Evolutionary conservation across 1,284 basidiomycete species (phyloP).

Genomic region (Tylopilus sp.): DNA sequence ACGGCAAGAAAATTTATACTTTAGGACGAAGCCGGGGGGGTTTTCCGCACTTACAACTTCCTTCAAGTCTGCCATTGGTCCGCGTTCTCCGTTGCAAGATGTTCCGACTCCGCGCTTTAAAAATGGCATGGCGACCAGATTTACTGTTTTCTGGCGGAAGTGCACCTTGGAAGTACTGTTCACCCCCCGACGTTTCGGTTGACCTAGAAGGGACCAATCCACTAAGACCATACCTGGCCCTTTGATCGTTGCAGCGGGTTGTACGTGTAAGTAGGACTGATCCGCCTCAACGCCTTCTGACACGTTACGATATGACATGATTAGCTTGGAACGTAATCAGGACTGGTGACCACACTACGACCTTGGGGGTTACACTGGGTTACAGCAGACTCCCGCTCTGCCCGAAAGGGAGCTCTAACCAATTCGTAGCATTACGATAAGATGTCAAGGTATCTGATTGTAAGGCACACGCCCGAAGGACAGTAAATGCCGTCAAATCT

Average conservation of each 20-base stretch:
- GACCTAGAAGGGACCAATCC: conserved; percentile 1
- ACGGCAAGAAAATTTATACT: not conserved
- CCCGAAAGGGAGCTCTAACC: no score
- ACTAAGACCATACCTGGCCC: conserved; percentile 6
- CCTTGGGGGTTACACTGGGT: no score
- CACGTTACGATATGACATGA: not conserved
- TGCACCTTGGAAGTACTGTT: not conserved
- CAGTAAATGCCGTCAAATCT: not conserved
- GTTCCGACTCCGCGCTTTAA: conserved; percentile 2
- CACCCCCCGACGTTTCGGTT: conserved; percentile 1
- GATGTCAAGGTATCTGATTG: not conserved
- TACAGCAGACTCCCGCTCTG: not conserved
- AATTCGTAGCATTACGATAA: not conserved
- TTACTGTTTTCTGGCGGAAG: not conserved
- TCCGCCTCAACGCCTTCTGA: not conserved
- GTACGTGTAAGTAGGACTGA: not conserved
- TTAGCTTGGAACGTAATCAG: not conserved
- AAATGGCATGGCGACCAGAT: not conserved
- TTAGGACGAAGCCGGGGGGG: not conserved
- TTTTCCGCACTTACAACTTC: not conserved
- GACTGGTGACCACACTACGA: not conserved
- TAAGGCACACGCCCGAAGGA: not conserved
- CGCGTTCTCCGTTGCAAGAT: not conserved
- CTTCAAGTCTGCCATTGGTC: not conserved
- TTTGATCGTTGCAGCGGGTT: not conserved